These are phyloP conservation scores for Scutellaria galericulata DNA, from an alignment of 257 asterid species.

Conservation along the genomic window DNA sequence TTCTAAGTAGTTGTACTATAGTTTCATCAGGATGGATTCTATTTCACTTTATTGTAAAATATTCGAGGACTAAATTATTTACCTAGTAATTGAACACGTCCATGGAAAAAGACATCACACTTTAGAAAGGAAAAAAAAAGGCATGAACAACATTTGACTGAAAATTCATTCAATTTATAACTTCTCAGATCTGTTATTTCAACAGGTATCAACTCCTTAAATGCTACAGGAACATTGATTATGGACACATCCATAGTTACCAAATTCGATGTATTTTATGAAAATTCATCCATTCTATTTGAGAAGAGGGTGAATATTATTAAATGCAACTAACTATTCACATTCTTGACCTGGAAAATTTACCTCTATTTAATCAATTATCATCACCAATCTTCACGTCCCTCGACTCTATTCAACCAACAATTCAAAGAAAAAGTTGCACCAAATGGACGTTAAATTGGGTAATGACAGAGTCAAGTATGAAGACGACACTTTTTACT, in stretches of 20 bases:
- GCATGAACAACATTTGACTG: neutral
- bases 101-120: too few relatives aligned
- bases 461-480: neutral
- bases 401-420: neutral
- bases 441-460: conserved; percentile 28
- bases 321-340: conserved; percentile 8
- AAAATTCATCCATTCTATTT: conserved; percentile 17
- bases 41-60: too few relatives aligned
- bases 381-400: neutral
- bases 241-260: neutral
- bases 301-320: neutral
- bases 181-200: neutral
- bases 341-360: conserved; percentile 19
- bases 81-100: too few relatives aligned
- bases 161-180: neutral
- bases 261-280: conserved; percentile 32
- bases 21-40: too few relatives aligned
- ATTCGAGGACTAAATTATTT: too few relatives aligned
- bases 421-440: neutral
- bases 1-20: too few relatives aligned
- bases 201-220: neutral
- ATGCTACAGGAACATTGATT: conserved; percentile 9
- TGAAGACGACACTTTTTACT: conserved; percentile 33
- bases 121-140: too few relatives aligned
- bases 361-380: neutral